These are phyloP conservation scores for Tolypocladium inflatum DNA, from an alignment of 2,329 filamentous ascomycete species.

Conservation along the genomic window DNA sequence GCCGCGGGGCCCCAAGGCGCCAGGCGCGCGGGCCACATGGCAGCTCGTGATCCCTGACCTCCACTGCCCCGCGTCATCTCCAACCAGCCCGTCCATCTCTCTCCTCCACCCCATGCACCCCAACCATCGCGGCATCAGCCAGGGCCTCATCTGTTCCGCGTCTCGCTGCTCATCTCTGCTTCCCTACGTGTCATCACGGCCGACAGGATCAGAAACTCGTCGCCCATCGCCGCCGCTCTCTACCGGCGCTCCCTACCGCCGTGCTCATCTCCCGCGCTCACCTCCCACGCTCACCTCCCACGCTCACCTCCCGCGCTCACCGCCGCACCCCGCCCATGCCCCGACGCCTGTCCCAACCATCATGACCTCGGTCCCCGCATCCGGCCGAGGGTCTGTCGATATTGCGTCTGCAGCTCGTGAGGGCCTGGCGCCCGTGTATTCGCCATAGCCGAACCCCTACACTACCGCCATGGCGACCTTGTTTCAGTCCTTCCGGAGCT, in stretches of 20 bases:
- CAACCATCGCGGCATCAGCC: not conserved
- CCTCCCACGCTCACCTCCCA: not conserved
- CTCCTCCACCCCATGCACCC: not conserved
- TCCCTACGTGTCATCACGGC: not conserved
- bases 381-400: slow-evolving; percentile 24
- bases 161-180: too few relatives aligned
- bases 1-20: not conserved
- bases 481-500: slow-evolving; percentile 53
- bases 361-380: slow-evolving; percentile 17
- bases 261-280: not conserved
- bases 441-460: not conserved
- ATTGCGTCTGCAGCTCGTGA: slow-evolving; percentile 14
- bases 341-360: not conserved
- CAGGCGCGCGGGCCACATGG: not conserved
- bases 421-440: not conserved
- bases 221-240: not conserved
- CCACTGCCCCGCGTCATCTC: not conserved
- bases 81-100: not conserved
- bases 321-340: not conserved
- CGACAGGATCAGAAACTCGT: not conserved
- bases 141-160: not conserved
- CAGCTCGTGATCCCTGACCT: not conserved
- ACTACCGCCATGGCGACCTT: slow-evolving; percentile 57
- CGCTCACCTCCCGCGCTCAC: too few relatives aligned
- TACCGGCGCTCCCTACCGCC: not conserved